Conservation (phyloP, 208 protist genomes). For the Angomonas deanei region DNA sequence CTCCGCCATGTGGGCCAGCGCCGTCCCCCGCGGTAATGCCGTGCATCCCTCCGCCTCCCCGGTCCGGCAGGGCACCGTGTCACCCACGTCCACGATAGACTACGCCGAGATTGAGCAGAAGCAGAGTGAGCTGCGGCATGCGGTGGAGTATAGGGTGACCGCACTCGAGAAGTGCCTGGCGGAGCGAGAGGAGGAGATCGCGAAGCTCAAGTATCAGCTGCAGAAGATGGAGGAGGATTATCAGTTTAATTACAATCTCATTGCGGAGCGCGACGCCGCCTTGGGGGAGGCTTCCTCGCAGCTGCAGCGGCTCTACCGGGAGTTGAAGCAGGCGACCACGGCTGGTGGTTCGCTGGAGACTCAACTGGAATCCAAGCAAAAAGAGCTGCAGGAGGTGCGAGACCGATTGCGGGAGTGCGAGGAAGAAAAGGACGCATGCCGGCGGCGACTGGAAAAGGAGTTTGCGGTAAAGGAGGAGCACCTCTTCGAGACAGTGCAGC, state of each 20-base stretch:
- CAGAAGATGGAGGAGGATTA: slow-evolving; percentile 84
- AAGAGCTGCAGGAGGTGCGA: slow-evolving; percentile 27
- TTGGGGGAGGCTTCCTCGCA: slow-evolving; percentile 76
- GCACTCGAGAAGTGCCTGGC: slow-evolving; percentile 57
- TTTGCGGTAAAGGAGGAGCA: slow-evolving; percentile 51
- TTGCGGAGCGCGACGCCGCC: slow-evolving; percentile 76
- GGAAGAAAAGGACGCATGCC: slow-evolving; percentile 37
- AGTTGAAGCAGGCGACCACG: slow-evolving; percentile 49
- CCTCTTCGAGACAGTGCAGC: slow-evolving; percentile 26
- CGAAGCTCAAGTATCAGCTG: slow-evolving; percentile 43
- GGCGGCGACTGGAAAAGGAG: slow-evolving; percentile 34
- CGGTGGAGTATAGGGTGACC: slow-evolving; percentile 65
- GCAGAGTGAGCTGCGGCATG: slow-evolving; percentile 72
- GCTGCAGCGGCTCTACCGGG: slow-evolving; percentile 72
- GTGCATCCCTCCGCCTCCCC: not conserved
- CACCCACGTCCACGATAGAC: slow-evolving; percentile 21
- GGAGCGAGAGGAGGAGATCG: slow-evolving; percentile 63
- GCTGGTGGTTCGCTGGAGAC: slow-evolving; percentile 31
- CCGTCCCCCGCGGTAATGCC: not conserved
- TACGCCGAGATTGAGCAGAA: slow-evolving; percentile 80
- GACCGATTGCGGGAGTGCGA: slow-evolving; percentile 56
- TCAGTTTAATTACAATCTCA: slow-evolving; percentile 87
- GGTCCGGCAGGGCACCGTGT: not conserved
- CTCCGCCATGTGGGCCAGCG: not conserved
- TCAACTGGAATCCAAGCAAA: slow-evolving; percentile 32